Conservation (phyloP, 2,329 filamentous ascomycete species). For the Paraphoma sp. region DNA sequence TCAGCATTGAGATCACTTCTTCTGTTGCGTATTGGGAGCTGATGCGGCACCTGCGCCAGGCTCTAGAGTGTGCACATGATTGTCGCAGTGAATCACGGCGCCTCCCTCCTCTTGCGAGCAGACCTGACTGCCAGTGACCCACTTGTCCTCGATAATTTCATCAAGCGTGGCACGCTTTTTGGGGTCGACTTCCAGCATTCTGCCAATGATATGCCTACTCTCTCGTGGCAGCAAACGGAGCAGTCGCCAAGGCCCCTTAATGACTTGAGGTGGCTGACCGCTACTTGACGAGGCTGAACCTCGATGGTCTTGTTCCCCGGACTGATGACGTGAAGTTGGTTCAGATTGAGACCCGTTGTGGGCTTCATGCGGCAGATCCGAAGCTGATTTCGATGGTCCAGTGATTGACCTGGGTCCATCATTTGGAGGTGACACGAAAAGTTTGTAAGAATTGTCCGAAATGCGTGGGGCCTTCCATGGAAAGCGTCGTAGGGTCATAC, state of each 20-base stretch:
- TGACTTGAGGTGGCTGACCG: constrained; percentile 59
- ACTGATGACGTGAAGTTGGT: constrained; percentile 49
- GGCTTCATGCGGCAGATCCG: constrained; percentile 44
- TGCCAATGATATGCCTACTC: constrained; percentile 84
- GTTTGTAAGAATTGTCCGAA: constrained; percentile 92
- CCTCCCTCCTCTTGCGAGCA: constrained; percentile 82
- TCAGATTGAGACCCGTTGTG: constrained; percentile 47
- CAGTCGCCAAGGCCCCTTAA: constrained; percentile 91
- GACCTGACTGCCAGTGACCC: constrained; percentile 84
- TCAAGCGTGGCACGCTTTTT: constrained; percentile 81
- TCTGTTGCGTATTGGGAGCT: constrained; percentile 40
- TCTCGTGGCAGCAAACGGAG: constrained; percentile 87
- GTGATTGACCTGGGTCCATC: constrained; percentile 43
- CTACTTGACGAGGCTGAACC: constrained; percentile 24
- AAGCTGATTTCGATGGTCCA: constrained; percentile 38
- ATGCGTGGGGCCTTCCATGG: constrained; percentile 95
- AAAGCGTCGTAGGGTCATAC: constrained; percentile 94
- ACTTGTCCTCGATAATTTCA: constrained; percentile 86
- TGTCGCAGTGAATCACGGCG: constrained; percentile 72
- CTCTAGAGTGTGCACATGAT: constrained; percentile 86
- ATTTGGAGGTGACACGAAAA: constrained; percentile 87
- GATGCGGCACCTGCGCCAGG: constrained; percentile 55
- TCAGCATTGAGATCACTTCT: constrained; percentile 34
- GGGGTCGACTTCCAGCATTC: constrained; percentile 91
- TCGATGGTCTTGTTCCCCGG: constrained; percentile 30